A percentile compares a stretch with the other conserved stretches of the same genome.
Evolutionary conservation across 2,329 filamentous ascomycete genomes (phyloP).

Genomic region (Fonsecaea monophora): DNA sequence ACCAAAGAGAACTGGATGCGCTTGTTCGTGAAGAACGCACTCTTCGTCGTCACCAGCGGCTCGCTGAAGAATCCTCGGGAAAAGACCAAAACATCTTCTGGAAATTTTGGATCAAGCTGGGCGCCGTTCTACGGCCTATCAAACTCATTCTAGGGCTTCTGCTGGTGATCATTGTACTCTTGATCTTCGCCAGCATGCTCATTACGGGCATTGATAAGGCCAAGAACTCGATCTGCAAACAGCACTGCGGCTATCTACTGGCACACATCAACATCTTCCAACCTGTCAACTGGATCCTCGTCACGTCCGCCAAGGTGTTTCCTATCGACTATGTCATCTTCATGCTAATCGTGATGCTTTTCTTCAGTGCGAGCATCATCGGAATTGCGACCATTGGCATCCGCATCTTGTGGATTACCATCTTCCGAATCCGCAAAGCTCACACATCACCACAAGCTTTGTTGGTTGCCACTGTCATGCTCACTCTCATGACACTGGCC

Average conservation of each 20-base stretch:
- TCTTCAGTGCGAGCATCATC: constrained; percentile 87
- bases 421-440: constrained; percentile 89
- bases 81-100: constrained; percentile 60
- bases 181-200: constrained; percentile 90
- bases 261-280: constrained; percentile 91
- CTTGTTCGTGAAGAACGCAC: constrained; percentile 91
- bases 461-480: constrained; percentile 85
- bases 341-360: constrained; percentile 79
- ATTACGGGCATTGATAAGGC: constrained; percentile 96
- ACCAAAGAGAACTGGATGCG: constrained; percentile 85
- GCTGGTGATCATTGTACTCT: constrained; percentile 73
- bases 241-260: constrained; percentile 89
- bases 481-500: constrained; percentile 86
- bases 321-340: constrained; percentile 93
- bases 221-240: constrained; percentile 90
- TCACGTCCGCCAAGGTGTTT: constrained; percentile 81
- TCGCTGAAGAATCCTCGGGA: constrained; percentile 81
- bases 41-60: constrained; percentile 82
- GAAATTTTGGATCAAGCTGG: constrained; percentile 82
- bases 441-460: constrained; percentile 91
- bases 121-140: constrained; percentile 82
- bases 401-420: constrained; percentile 91
- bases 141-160: constrained; percentile 86
- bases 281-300: constrained; percentile 88
- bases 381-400: constrained; percentile 89